Evolutionary conservation across 1,139 yeast genomes (phyloP), one percentile per base, ranked within the genome.

Genomic region (Blastobotrys malaysiensis): DNA sequence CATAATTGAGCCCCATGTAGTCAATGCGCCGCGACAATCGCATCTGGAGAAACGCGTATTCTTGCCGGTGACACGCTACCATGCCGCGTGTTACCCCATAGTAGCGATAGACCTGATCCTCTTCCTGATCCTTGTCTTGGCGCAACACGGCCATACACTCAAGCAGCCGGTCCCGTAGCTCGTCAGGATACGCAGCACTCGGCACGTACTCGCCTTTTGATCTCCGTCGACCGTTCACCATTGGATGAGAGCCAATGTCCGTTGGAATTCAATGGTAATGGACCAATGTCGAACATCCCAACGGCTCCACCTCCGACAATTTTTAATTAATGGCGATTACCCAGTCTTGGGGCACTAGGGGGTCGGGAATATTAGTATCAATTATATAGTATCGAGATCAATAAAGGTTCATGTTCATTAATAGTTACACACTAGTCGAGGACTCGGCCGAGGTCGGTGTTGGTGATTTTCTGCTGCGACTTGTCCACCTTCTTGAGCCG

Each of bases 391-490:
- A n/a, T n/a, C n/a, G n/a, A n/a, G n/a, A n/a, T n/a, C n/a, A n/a
- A n/a, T n/a, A n/a, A n/a, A n/a, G n/a, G n/a, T n/a, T 26, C 31
- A 26, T 5, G 31, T 26, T 26, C 3, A 31, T 31, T 16, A 13
- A 31, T 47, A 22, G 27, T 20, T 44, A 52, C 3, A 27, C 27
- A 22, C 22, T 46, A 21, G n/a, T 50, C 46, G 52, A 80, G 65
- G 9, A 81, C 85, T 57, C 76, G 73, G 5, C 86, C 86, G 11
- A 79, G 79, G 6, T 72, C 70, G 11, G 49, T 73, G 48, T 72
- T 74, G 16, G 77, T 69, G 53, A 78, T 70, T 51, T 73, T 69
- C 66, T 81, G 76, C 61, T 79, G 72, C 50, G 70, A 66, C 43
- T 73, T 76, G 58, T 74, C 76, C 3, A 81, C 85, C 62, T 73